Conservation (phyloP, 2,329 filamentous ascomycete species). For the Albifimbria verrucaria region DNA sequence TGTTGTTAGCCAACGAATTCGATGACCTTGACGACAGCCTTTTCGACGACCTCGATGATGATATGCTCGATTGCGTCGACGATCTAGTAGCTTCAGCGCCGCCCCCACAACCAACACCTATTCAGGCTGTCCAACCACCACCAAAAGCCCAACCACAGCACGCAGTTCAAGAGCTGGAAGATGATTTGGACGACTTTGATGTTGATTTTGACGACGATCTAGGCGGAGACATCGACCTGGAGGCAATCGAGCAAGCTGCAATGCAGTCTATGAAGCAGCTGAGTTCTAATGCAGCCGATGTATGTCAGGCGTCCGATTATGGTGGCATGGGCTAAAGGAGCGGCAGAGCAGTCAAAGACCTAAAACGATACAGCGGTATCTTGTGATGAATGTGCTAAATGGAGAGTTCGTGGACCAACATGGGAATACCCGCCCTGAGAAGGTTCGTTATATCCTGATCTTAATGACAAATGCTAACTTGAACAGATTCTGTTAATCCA, state of each 20-base stretch:
- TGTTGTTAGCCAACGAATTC: conserved; percentile 44
- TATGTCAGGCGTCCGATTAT: conserved; percentile 29
- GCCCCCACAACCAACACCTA: conserved; percentile 9
- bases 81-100: neutral
- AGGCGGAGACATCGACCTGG: conserved; percentile 75
- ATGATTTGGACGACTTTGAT: conserved; percentile 8
- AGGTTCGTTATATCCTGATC: conserved; percentile 49
- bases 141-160: conserved; percentile 1
- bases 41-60: conserved; percentile 63
- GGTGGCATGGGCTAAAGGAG: conserved; percentile 56
- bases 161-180: conserved; percentile 5
- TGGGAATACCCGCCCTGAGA: conserved; percentile 61
- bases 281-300: conserved; percentile 24
- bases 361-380: conserved; percentile 81
- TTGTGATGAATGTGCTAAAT: conserved; percentile 71
- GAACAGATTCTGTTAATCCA: conserved; percentile 74
- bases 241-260: conserved; percentile 69
- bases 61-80: conserved; percentile 49
- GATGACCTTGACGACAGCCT: conserved; percentile 61
- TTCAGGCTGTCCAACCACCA: conserved; percentile 2
- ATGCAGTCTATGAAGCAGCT: conserved; percentile 57
- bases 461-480: conserved; percentile 11
- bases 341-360: conserved; percentile 64
- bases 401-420: conserved; percentile 63
- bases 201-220: conserved; percentile 40